Conservation (phyloP, 768 basidiomycete species). For the Auriscalpium orientale region DNA sequence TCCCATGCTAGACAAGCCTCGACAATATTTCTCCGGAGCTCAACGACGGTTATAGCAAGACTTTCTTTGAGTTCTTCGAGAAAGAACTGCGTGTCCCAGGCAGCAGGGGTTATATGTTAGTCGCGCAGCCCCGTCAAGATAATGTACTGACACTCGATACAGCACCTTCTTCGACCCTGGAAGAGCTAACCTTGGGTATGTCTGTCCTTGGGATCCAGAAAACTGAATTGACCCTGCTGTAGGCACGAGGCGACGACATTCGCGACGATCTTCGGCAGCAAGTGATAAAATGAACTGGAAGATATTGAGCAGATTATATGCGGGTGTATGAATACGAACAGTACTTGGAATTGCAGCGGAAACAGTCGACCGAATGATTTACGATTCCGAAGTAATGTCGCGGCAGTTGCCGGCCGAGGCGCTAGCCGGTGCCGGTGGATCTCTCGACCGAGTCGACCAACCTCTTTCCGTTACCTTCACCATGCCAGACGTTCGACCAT, state of each 20-base stretch:
- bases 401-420: too few species aligned
- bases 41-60: slow-evolving; percentile 49
- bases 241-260: slow-evolving; percentile 41
- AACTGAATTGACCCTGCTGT: background rate
- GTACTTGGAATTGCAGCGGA: too few species aligned
- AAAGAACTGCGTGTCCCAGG: slow-evolving; percentile 41
- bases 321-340: too few species aligned
- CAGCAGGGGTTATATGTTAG: slow-evolving; percentile 55
- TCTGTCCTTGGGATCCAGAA: background rate
- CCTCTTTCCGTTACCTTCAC: too few species aligned
- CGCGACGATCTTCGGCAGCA: slow-evolving; percentile 31
- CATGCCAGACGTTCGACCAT: too few species aligned
- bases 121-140: background rate
- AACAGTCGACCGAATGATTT: too few species aligned
- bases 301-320: too few species aligned
- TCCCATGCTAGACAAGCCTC: slow-evolving; percentile 42
- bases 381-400: too few species aligned
- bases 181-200: slow-evolving; percentile 39
- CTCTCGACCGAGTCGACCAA: too few species aligned
- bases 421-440: too few species aligned
- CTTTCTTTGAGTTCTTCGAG: slow-evolving; percentile 47
- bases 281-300: background rate
- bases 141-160: background rate
- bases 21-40: slow-evolving; percentile 41
- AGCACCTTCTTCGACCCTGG: slow-evolving; percentile 50